phyloP scores from a whole-genome alignment of 352 stramenopile genomes.

The Phytophthora tentaculata region DNA sequence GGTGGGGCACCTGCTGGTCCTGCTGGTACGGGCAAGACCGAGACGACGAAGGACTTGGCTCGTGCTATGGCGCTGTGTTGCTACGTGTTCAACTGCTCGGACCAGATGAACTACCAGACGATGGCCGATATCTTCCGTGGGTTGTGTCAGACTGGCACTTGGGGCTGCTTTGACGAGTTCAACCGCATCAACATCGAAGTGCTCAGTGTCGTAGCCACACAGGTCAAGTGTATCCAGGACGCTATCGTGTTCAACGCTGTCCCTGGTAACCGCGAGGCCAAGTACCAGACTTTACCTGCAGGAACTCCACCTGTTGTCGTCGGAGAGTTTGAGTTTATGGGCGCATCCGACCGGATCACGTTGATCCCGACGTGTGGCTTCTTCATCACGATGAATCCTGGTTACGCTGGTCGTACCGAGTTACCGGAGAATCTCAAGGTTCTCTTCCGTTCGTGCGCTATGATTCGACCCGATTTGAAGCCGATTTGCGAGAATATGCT shows the following conservation, averaged over 20 bases:
- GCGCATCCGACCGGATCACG: constrained; percentile 82
- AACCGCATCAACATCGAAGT: constrained; percentile 92
- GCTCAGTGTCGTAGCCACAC: constrained; percentile 84
- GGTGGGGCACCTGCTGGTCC: constrained; percentile 94
- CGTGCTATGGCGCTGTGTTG: constrained; percentile 87
- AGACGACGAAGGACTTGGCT: constrained; percentile 88
- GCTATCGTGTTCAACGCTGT: constrained; percentile 90
- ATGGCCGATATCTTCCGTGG: constrained; percentile 91
- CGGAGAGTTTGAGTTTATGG: constrained; percentile 90
- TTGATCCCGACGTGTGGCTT: constrained; percentile 91
- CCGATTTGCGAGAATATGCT: constrained; percentile 92
- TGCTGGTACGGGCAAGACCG: constrained; percentile 92
- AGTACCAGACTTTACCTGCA: constrained; percentile 93
- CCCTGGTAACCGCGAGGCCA: constrained; percentile 93
- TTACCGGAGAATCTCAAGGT: constrained; percentile 92
- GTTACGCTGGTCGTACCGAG: constrained; percentile 90
- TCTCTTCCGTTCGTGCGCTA: constrained; percentile 92
- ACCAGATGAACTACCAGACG: constrained; percentile 92
- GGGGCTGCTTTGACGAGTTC: constrained; percentile 91
- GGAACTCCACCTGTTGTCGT: constrained; percentile 93
- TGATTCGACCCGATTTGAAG: constrained; percentile 95
- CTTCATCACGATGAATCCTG: constrained; percentile 97
- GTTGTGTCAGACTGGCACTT: constrained; percentile 84
- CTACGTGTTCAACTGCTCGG: constrained; percentile 92
- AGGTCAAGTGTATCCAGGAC: constrained; percentile 89